Percentiles rank a stretch among this genome's conserved stretches.
Evolutionary conservation across 176 grass and related monocot species (phyloP).

Genomic region (Triticum dicoccoides): DNA sequence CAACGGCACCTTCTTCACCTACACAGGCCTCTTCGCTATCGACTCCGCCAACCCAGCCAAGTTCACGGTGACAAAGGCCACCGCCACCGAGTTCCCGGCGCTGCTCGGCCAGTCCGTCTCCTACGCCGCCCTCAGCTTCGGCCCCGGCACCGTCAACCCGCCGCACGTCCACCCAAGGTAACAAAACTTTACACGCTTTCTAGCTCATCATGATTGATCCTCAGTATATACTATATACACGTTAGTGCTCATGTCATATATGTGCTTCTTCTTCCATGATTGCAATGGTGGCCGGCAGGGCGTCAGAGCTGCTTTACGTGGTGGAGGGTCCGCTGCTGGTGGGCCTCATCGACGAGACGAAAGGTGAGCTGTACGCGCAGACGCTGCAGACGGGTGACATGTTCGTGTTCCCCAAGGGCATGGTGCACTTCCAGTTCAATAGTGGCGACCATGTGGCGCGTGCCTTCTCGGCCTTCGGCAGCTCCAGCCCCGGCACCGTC

Average conservation of each 20-base stretch:
- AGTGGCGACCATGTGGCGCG: background rate
- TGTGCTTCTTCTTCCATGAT: too few relatives aligned
- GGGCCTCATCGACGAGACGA: constrained; percentile 23
- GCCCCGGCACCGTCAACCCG: constrained; percentile 34
- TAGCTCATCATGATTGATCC: too few relatives aligned
- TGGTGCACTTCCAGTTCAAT: constrained; percentile 45
- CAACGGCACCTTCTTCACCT: constrained; percentile 33
- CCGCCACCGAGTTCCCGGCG: constrained; percentile 34
- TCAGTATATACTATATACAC: too few relatives aligned
- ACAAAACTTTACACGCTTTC: background rate
- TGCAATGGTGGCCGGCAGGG: background rate
- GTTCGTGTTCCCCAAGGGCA: constrained; percentile 52
- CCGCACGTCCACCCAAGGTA: constrained; percentile 44
- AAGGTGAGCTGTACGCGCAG: constrained; percentile 25
- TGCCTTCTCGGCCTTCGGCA: constrained; percentile 37
- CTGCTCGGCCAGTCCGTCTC: constrained; percentile 46
- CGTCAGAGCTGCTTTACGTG: constrained; percentile 33
- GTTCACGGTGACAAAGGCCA: constrained; percentile 30
- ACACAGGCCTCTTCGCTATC: background rate
- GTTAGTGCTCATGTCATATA: too few relatives aligned
- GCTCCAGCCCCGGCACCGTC: constrained; percentile 40
- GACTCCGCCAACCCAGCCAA: background rate
- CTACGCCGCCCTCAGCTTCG: constrained; percentile 25
- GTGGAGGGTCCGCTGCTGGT: constrained; percentile 16
- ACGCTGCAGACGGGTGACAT: constrained; percentile 32